Evolutionary conservation across 148 eudicot genomes (phyloP), one percentile per base, ranked within the genome.

Genomic region (Vaccinium vitisidaea): DNA sequence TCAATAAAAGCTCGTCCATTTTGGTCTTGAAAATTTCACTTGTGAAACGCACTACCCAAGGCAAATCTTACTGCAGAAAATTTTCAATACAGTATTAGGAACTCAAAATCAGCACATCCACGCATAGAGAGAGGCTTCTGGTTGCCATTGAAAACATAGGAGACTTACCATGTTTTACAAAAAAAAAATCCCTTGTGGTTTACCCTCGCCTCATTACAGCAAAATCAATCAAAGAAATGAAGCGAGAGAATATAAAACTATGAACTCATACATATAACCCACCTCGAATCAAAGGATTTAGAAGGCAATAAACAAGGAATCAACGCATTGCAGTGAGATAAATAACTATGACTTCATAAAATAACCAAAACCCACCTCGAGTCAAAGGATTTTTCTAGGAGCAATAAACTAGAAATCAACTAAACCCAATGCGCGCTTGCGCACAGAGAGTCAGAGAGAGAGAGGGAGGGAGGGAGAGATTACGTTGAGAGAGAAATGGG

Each of bases 401-500:
- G 39, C 39, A 36, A 36, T 36, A 36, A 36, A 36, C 39, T 36
- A 36, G 39, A 21, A 61, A 61, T 61, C 69, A 61, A 61, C 23
- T 61, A 3, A n/a, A 77, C 81, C 39, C 21, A 15, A 79, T 19
- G 39, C 46, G 55, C 55, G 0, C 39, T 0, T 8, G 15, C 12
- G 23, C 0, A 80, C 0, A 39, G n/a, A 67, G 75, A 67, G 83
- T 36, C 39, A 36, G 39, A 81, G 53, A 23, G 75, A 65, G 56
- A 9, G 84, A 69, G 84, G 43, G 53, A 69, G 56, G 16, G 84
- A 69, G 84, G 43, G 53, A 69, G 63, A 67, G 63, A 82, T 48
- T 82, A 67, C 84, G 53, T 21, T 1, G 63, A 82, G 83, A 48
- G 76, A 81, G 59, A 82, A 10, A 82, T 50, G 15, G 84, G 48